Evolutionary conservation across 768 basidiomycete genomes (phyloP), one percentile per base, ranked within the genome.

Genomic region (Boletus sp.): DNA sequence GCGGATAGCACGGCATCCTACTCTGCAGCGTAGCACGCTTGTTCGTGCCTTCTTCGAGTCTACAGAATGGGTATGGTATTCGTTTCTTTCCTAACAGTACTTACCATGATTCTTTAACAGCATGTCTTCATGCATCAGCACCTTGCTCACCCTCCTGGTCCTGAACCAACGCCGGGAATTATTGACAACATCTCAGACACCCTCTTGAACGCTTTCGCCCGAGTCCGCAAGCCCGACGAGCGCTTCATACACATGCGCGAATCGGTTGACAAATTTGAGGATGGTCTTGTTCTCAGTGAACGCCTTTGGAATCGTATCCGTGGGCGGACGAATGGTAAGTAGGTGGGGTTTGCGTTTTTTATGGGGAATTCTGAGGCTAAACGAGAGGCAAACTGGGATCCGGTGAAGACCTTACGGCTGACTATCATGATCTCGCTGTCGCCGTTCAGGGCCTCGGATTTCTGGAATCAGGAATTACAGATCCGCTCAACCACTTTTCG

Each of bases 111-210:
- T 50, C 25, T 58, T 44, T 47, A 23, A 44, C 61, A 98, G 96
- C 90, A 92, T 64, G 95, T 98, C 25, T 85, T 89, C 66, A 98
- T 97, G 92, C 95, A 98, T 69, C 91, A 95, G 65, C 93, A 97
- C 64, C 78, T 91, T 50, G 93, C 95, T 7, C 91, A 97, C 65
- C 93, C 95, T 5, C 91, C 93, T 19, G 84, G 83, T 21, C 85
- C 87, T n/a, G 92, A 93, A 65, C 80, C 85, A 21, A 77, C 82
- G 1, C 82, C 82, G 1, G 87, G 92, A 34, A 77, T 99, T 39
- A 86, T 99, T 51, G 97, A 99, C 75, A 94, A 92, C 59, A 78
- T 99, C 53, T 96, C 94, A 33, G 97, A 99, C 72, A 94, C 93
- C 8, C 84, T 98, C 41, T 77, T 99, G 50, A 98, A 98, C 67